Evolutionary conservation across 2,329 filamentous ascomycete genomes (phyloP).

Genomic region (Trichophyton verrucosum): DNA sequence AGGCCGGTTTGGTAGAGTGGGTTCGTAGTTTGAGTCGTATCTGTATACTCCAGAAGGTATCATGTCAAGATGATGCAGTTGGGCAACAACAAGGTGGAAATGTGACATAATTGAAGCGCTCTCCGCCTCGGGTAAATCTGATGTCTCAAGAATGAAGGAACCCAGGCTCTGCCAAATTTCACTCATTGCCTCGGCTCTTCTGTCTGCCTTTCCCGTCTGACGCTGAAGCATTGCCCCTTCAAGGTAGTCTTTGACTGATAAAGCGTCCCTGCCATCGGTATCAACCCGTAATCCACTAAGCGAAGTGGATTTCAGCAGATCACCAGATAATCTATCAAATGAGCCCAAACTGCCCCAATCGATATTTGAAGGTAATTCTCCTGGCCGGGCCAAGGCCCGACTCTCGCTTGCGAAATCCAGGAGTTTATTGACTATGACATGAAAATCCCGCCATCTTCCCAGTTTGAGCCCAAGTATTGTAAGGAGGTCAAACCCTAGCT

Average conservation of each 20-base stretch:
- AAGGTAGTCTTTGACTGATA: constrained; percentile 10
- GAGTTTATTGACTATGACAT: constrained; percentile 27
- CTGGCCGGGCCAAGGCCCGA: constrained; percentile 11
- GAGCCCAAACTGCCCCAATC: constrained; percentile 18
- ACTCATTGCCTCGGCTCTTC: constrained; percentile 19
- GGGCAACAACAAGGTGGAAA: constrained; percentile 34
- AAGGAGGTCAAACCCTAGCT: constrained; percentile 26
- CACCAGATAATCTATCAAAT: constrained; percentile 22
- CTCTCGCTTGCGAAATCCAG: constrained; percentile 26
- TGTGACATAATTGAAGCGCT: constrained; percentile 32
- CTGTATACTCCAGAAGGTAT: constrained; percentile 35
- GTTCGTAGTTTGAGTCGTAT: constrained; percentile 20
- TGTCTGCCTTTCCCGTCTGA: constrained; percentile 10
- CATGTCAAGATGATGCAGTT: constrained; percentile 33
- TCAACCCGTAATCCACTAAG: background rate
- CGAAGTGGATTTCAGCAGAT: background rate
- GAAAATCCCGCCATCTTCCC: constrained; percentile 31
- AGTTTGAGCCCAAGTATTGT: constrained; percentile 28
- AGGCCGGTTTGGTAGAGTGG: constrained; percentile 24
- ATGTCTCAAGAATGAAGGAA: constrained; percentile 30
- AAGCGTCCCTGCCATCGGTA: background rate
- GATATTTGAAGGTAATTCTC: constrained; percentile 20
- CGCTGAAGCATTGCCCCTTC: constrained; percentile 10
- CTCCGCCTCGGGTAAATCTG: constrained; percentile 24
- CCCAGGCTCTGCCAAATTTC: constrained; percentile 31